Conservation (phyloP, 1,284 basidiomycete species). For the Farysia itapuensis region DNA sequence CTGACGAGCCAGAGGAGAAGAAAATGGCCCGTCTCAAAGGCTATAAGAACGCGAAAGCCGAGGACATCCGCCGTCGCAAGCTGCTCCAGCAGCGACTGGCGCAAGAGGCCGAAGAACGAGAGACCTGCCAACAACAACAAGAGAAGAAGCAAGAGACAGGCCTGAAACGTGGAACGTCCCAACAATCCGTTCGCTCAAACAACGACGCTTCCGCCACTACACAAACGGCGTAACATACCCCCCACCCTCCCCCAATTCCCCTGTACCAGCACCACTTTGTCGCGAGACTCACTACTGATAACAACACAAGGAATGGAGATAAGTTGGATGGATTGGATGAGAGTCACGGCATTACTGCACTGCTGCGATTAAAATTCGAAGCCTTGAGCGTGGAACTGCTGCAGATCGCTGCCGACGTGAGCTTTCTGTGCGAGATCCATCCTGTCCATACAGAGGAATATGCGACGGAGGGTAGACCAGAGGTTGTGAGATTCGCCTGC, state of each 20-base stretch:
- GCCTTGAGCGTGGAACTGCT: constrained; percentile 74
- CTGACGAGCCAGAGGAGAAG: constrained; percentile 11
- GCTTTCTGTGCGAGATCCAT: constrained; percentile 65
- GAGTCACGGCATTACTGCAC: background rate
- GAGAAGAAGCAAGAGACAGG: too few relatives aligned
- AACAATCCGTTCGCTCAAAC: too few relatives aligned
- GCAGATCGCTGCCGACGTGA: constrained; percentile 65
- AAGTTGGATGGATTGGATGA: too few relatives aligned
- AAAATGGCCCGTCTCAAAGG: constrained; percentile 17
- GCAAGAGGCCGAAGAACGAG: constrained; percentile 5
- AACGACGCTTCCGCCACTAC: too few relatives aligned
- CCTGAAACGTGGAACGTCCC: too few relatives aligned
- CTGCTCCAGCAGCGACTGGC: constrained; percentile 13
- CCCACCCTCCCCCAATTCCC: too few relatives aligned
- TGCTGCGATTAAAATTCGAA: constrained; percentile 72
- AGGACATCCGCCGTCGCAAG: constrained; percentile 28
- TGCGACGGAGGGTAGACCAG: constrained; percentile 87
- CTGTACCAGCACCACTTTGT: too few relatives aligned
- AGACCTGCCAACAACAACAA: constrained; percentile 1
- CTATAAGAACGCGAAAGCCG: constrained; percentile 43
- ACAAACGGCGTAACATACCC: too few relatives aligned
- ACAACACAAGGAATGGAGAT: too few relatives aligned
- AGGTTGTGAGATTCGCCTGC: constrained; percentile 66
- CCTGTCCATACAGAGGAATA: constrained; percentile 63
- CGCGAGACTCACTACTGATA: too few relatives aligned